Base-by-base conservation (phyloP, 257 asterid species). In the Solanum appendiculatum region DNA sequence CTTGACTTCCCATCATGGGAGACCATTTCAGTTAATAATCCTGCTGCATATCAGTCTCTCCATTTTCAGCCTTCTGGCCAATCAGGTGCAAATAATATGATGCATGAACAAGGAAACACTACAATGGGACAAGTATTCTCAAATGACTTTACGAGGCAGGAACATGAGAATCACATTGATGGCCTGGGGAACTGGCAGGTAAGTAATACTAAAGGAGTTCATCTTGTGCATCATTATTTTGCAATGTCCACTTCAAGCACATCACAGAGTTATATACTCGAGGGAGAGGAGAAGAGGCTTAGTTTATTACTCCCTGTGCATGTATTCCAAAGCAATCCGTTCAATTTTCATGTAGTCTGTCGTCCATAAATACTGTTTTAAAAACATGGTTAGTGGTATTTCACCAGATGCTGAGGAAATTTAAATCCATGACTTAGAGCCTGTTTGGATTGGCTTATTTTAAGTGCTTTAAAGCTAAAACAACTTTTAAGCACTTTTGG, bases 151-250 rank as follows among this genome's bases (percentile, higher is more conserved):
- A 86, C 92, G 36, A 87, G 86, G 85, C 94, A 91, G 88, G 93
- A 91, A 83, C 87, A 86, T 63, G 90, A 88, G 87, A 88, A 75
- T 87, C 88, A 39, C 85, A 86, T 92, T 37, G 91, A 88, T 91
- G 91, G 92, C 88, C 81, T 91, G 89, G 94, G 92, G 83, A 93
- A 91, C 87, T 93, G 96, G 96, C 97, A 95, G 98, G 99, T 95
- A 92, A 60, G 60, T 36, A 34, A 86, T 25, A 34, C 74, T 56
- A 84, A 18, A 90, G 60, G 39, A 34, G 40, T 66, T 48, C 64
- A 81, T 75, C 68, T 48, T 81, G 85, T 81, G 68, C 68, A 48
- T 48, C 85, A 18, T 48, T 81, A 29, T 81, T 81, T 81, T 81
- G 21, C 27, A 27, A 18, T 48, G 39, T 31, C 68, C 64, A 81